Conservation (phyloP, 2,329 filamentous ascomycete species). For the Trichoderma gracile region DNA sequence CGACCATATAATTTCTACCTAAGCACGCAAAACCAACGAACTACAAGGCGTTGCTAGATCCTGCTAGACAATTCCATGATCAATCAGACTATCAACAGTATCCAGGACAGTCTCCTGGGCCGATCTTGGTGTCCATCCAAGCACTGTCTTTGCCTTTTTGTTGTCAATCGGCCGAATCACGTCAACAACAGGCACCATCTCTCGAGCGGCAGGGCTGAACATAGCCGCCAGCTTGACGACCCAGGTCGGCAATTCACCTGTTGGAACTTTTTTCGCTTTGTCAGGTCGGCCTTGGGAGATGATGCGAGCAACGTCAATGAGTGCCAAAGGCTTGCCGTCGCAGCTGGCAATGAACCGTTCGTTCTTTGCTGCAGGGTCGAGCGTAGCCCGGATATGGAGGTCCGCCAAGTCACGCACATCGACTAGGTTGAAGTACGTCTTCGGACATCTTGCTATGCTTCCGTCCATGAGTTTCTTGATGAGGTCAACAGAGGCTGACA, state of each 20-base stretch:
- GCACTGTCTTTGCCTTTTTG: background rate
- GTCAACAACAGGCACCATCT: constrained; percentile 5
- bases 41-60: too few species aligned
- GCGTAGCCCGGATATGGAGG: constrained; percentile 30
- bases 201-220: background rate
- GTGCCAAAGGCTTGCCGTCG: constrained; percentile 5
- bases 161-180: background rate
- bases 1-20: too few species aligned
- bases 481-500: constrained; percentile 6
- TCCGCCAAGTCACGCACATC: constrained; percentile 36
- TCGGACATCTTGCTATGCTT: constrained; percentile 1
- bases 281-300: constrained; percentile 7
- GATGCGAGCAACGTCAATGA: background rate
- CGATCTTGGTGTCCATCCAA: background rate
- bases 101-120: background rate
- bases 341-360: constrained; percentile 35
- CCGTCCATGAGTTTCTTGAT: constrained; percentile 12
- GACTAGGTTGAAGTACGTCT: constrained; percentile 33
- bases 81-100: constrained; percentile 7
- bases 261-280: constrained; percentile 9
- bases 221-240: constrained; percentile 8
- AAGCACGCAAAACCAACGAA: too few species aligned
- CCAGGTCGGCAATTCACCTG: background rate
- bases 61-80: background rate
- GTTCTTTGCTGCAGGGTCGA: constrained; percentile 28